phyloP scores from a whole-genome alignment of 1,139 yeast species.

The Scheffersomyces parashehatae region DNA sequence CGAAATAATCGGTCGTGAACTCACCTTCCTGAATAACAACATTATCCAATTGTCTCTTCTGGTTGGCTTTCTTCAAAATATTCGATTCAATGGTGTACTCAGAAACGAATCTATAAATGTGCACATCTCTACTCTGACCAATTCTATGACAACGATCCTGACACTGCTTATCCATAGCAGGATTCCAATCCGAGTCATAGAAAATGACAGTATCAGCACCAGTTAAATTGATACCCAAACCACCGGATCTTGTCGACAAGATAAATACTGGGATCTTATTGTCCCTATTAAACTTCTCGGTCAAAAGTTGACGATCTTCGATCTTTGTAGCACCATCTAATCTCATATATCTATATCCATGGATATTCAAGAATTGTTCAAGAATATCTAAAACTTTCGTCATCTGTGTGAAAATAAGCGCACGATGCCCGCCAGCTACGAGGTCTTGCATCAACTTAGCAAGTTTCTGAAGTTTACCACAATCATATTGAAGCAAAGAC shows the following conservation, averaged over 20 bases:
- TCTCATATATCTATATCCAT: slow-evolving; percentile 92
- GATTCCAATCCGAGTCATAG: slow-evolving; percentile 99
- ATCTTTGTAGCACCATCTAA: slow-evolving; percentile 97
- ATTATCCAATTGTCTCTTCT: slow-evolving; percentile 90
- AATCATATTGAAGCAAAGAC: slow-evolving; percentile 86
- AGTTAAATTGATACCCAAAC: slow-evolving; percentile 93
- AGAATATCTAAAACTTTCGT: slow-evolving; percentile 91
- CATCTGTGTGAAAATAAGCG: slow-evolving; percentile 97
- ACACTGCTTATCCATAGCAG: slow-evolving; percentile 99
- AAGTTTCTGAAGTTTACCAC: slow-evolving; percentile 91
- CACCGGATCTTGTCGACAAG: slow-evolving; percentile 94
- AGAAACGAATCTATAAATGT: slow-evolving; percentile 92
- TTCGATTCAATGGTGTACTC: slow-evolving; percentile 97
- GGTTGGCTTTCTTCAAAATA: slow-evolving; percentile 91
- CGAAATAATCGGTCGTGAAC: slow-evolving; percentile 94
- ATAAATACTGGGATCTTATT: slow-evolving; percentile 87
- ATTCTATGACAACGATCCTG: slow-evolving; percentile 99
- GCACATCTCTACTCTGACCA: slow-evolving; percentile 97
- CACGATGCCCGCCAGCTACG: slow-evolving; percentile 86
- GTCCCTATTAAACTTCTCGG: slow-evolving; percentile 91
- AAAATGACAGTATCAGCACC: slow-evolving; percentile 99
- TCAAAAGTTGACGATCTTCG: slow-evolving; percentile 91
- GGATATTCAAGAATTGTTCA: slow-evolving; percentile 91
- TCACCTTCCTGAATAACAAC: slow-evolving; percentile 98
- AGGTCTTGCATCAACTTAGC: slow-evolving; percentile 75